Conservation (phyloP, 768 basidiomycete species). For the Collybia nuda region DNA sequence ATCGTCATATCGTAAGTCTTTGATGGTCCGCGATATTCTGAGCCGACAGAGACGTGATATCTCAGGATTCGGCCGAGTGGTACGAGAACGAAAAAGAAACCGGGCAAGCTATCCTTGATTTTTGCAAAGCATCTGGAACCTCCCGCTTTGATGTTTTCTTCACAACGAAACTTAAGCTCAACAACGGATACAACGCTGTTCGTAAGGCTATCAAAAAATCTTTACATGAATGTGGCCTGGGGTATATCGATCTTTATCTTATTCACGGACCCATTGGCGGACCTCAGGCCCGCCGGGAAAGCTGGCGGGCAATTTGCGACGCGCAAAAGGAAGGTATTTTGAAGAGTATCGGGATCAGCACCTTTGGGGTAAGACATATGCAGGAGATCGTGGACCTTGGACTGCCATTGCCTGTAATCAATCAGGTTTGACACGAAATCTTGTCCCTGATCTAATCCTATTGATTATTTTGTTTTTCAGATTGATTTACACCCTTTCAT, state of each 20-base stretch:
- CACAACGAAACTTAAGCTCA: conserved; percentile 68
- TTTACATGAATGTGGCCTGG: conserved; percentile 52
- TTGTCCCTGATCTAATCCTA: conserved; percentile 3
- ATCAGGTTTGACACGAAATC: conserved; percentile 45
- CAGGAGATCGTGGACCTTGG: conserved; percentile 46
- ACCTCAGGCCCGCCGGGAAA: conserved; percentile 50
- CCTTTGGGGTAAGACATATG: conserved; percentile 59
- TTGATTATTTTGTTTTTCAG: conserved; percentile 19
- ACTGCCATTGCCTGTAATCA: conserved; percentile 53
- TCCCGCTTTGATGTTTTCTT: conserved; percentile 65
- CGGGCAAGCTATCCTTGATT: conserved; percentile 59
- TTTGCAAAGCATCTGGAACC: conserved; percentile 42
- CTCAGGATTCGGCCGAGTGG: conserved; percentile 49
- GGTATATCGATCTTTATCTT: conserved; percentile 70
- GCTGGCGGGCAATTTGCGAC: conserved; percentile 67
- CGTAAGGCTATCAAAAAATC: conserved; percentile 52
- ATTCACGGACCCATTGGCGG: conserved; percentile 71
- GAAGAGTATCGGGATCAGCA: conserved; percentile 65
- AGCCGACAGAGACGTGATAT: conserved; percentile 18
- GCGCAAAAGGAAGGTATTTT: conserved; percentile 60
- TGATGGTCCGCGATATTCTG: background rate
- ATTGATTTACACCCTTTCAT: conserved; percentile 71
- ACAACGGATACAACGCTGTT: conserved; percentile 49
- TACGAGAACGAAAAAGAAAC: conserved; percentile 69
- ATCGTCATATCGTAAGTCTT: conserved; percentile 56